Evolutionary conservation across 2,329 filamentous ascomycete species (phyloP).

Genomic region (Pseudogymnoascus sp.): DNA sequence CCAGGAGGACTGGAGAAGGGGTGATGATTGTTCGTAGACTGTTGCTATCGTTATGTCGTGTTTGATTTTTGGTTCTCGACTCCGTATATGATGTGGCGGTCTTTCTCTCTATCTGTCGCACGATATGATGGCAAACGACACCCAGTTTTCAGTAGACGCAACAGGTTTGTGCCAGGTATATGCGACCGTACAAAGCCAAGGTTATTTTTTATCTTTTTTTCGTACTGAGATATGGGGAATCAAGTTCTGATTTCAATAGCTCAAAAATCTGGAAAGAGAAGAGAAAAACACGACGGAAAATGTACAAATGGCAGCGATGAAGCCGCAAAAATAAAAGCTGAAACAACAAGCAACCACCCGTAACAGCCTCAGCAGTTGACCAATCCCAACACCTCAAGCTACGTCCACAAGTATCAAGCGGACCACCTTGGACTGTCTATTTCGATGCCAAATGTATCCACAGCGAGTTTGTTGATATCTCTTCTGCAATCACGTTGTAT

Average conservation of each 20-base stretch:
- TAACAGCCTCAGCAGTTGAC: constrained; percentile 7
- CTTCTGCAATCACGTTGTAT: neutral
- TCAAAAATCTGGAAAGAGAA: constrained; percentile 25
- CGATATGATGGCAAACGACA: constrained; percentile 15
- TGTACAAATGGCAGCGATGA: constrained; percentile 7
- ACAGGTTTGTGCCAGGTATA: constrained; percentile 20
- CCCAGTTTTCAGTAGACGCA: constrained; percentile 22
- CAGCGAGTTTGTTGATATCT: constrained; percentile 3
- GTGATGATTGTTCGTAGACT: constrained; percentile 12
- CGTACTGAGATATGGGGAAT: constrained; percentile 30
- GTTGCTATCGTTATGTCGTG: neutral
- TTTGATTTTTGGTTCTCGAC: neutral
- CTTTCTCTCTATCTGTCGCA: constrained; percentile 4
- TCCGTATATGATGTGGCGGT: neutral
- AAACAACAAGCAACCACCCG: constrained; percentile 6
- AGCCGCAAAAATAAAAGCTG: constrained; percentile 8
- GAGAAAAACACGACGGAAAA: constrained; percentile 17
- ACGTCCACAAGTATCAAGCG: neutral
- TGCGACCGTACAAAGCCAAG: constrained; percentile 29
- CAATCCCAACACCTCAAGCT: constrained; percentile 4
- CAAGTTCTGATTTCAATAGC: constrained; percentile 32
- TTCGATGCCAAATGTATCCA: constrained; percentile 9
- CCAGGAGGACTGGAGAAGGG: neutral
- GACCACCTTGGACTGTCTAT: neutral
- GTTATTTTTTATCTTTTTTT: constrained; percentile 30